These are phyloP conservation scores for Cucumis melo DNA, from an alignment of 306 rosid species.

Conservation along the genomic window DNA sequence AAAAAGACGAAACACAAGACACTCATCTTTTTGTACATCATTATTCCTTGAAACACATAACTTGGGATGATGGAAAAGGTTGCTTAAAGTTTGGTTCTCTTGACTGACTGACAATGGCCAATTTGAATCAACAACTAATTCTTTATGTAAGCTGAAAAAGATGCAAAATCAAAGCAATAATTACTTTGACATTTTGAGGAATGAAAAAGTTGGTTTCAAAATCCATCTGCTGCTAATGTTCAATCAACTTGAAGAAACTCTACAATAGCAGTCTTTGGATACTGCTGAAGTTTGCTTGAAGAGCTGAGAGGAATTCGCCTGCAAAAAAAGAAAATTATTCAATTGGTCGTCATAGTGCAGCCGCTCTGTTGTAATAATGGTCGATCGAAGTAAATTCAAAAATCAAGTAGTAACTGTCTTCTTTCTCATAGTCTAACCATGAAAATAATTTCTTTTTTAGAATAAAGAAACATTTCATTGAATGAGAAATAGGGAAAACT, in stretches of 20 bases:
- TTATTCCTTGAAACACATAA: neutral
- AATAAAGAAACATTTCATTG: too few species aligned
- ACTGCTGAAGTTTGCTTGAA: slow-evolving; percentile 68
- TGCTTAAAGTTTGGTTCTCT: neutral
- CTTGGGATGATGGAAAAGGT: neutral
- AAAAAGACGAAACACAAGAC: neutral
- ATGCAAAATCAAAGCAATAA: neutral
- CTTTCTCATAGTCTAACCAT: too few species aligned
- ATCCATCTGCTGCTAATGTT: neutral
- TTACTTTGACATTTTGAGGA: neutral
- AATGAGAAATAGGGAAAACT: too few species aligned
- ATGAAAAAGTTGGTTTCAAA: neutral
- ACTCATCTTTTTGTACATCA: neutral
- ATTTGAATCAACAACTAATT: neutral
- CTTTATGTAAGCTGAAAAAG: neutral
- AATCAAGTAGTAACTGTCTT: too few species aligned
- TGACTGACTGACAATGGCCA: too few species aligned
- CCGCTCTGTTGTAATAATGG: too few species aligned
- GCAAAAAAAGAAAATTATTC: slow-evolving; percentile 10
- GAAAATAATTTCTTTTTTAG: too few species aligned
- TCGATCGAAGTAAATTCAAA: too few species aligned
- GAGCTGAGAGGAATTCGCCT: slow-evolving; percentile 75
- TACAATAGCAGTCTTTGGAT: slow-evolving; percentile 74
- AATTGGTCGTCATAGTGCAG: too few species aligned
- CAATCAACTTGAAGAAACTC: neutral